Evolutionary conservation across 2,329 filamentous ascomycete genomes (phyloP), one percentile per base, ranked within the genome.

Genomic region (Trichophyton simii): DNA sequence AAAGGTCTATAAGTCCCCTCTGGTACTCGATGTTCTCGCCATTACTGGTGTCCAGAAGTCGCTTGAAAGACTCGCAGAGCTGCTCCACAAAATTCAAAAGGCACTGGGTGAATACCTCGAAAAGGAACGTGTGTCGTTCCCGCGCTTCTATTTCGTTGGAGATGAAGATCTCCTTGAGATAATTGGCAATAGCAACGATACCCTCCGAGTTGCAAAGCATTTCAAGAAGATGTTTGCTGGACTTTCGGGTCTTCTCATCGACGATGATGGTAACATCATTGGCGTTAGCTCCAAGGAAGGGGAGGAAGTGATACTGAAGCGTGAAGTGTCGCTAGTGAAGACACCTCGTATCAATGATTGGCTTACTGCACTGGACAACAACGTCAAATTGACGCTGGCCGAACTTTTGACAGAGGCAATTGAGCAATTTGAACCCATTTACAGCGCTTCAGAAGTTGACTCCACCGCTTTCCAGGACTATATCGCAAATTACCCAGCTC

Each of bases 201-300:
- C 92, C 8, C 78, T 94, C 63, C 91, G 94, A 60, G 95, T 99
- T 67, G 90, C 94, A 46, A 99, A 99, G 74, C 95, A 99, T 78
- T 91, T 99, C 79, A 92, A 95, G 74, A 99, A 99, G 80, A 99
- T 99, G 94, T 99, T 99, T 79, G 94, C 95, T 65, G 94, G 94
- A 64, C 81, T 99, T 57, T 92, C 87, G 3, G 94, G 94, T 2
- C 82, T 99, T 41, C 80, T 91, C 48, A 92, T 96, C 79, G 90
- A 95, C 66, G 91, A 97, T 60, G 89, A 96, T 68, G 84, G 86
- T 28, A 85, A 89, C 64, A 97, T 99, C 65, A 87, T 87, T 28
- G 92, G 91, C 5, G 92, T 97, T 69, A 94, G 88, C 1, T 99
- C 94, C 0, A 96, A 96, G 71, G 95, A 99, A 75, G 91, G 87